Base-by-base conservation (phyloP, 2,329 filamentous ascomycete species). In the Cordyceps cateniannulata region DNA sequence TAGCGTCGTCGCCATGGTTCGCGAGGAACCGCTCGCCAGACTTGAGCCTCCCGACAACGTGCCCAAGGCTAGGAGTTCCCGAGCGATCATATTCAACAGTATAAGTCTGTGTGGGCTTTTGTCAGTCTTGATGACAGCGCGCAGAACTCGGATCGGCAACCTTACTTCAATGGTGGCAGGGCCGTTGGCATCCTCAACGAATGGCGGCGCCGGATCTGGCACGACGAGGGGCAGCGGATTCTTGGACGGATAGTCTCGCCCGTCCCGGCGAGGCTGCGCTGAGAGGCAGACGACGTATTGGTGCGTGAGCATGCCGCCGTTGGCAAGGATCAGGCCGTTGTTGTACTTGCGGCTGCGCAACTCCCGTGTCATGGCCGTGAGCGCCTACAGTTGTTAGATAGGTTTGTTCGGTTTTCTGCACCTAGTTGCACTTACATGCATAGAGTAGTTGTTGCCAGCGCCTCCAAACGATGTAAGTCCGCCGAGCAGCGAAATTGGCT, bases 381-480 rank as follows among this genome's bases (percentile, higher is more conserved):
- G 77, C 6, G 69, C 69, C 69, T 71, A 4, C 6, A 14, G 2
- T 8, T 57, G 20, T 59, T 27, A 48, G 44, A 14, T 27, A 48
- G 44, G 7, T 47, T 44, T 42, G 29, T 25, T 7, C 22, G 14
- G 44, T 20, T n/a, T 18, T 25, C 38, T 42, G 14, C 38, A 18
- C 6, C 50, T 14, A 16, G 81, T 75, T 75, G 8, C 3, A 71
- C 74, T 67, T 70, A 81, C 85, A 72, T 89, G 86, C 80, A 88
- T 84, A 0, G 84, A 86, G 62, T 89, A 89, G 59, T 89, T 89
- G 64, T 89, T 89, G 0, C 86, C 86, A 6, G 87, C 86, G 0
- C 86, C 87, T 0, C 87, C 86, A 62, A 89, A 89, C 1, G 81
- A 86, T 5, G 86, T 89, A 58, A 90, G 67, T 0, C 86, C 86